phyloP scores from a whole-genome alignment of 225 moss, liverwort and hornwort species.

The Pseudoscleropodium purum region DNA sequence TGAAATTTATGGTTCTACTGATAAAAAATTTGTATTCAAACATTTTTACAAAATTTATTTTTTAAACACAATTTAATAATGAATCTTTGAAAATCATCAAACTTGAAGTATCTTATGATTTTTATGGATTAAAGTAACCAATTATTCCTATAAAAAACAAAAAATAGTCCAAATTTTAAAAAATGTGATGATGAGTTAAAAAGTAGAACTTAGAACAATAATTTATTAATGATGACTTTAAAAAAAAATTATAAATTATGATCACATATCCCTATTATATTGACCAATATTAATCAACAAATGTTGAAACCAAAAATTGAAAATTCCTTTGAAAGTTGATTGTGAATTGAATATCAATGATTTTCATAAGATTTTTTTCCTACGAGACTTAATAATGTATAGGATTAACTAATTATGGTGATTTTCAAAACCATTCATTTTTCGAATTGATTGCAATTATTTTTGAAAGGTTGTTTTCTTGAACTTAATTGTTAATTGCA shows the following conservation, averaged over 20 bases:
- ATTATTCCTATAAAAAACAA: not conserved
- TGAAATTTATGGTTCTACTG: not conserved
- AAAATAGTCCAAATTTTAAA: not conserved
- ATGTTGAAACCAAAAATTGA: not conserved
- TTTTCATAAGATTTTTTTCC: not conserved
- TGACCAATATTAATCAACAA: not conserved
- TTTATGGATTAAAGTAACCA: not conserved
- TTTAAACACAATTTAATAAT: not conserved
- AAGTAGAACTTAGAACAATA: not conserved
- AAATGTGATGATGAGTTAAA: not conserved
- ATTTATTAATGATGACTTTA: not conserved
- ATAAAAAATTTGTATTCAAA: not conserved
- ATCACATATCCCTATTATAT: not conserved
- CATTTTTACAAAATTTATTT: not conserved
- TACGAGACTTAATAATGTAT: rapidly evolving
- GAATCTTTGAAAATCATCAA: not conserved
- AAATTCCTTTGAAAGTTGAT: not conserved
- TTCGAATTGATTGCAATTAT: not conserved
- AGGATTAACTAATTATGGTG: rapidly evolving
- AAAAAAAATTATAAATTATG: rapidly evolving
- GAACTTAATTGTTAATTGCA: not conserved
- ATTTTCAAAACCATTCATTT: not conserved
- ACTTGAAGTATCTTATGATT: not conserved
- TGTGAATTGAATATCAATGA: not conserved
- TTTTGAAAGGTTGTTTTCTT: not conserved